Conservation (phyloP, 140 eudicot species). For the Senecio squalidus region DNA sequence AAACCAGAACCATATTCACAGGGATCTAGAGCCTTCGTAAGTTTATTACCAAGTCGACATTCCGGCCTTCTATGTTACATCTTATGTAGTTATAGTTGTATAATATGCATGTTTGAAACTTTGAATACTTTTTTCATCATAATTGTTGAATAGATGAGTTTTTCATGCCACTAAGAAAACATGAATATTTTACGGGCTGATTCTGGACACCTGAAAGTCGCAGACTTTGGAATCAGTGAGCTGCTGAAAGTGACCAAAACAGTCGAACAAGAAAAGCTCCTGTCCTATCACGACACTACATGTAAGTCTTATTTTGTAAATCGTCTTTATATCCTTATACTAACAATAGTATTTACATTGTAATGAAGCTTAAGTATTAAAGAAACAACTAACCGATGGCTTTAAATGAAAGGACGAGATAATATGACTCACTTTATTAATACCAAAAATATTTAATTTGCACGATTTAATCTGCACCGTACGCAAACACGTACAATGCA, state of each 20-base stretch:
- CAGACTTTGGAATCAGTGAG: slow-evolving; percentile 94
- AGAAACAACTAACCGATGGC: too few relatives aligned
- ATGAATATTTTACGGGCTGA: slow-evolving; percentile 89
- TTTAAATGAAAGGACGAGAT: too few relatives aligned
- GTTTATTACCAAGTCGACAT: slow-evolving; percentile 26
- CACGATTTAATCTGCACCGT: too few relatives aligned
- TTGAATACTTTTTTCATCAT: slow-evolving; percentile 11
- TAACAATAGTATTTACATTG: too few relatives aligned
- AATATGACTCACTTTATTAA: too few relatives aligned
- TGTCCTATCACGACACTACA: slow-evolving; percentile 49
- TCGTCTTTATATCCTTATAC: neutral
- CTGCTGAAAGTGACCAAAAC: slow-evolving; percentile 62
- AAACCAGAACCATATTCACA: slow-evolving; percentile 82
- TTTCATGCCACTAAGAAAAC: slow-evolving; percentile 41
- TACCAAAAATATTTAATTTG: too few relatives aligned
- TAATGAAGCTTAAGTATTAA: too few relatives aligned
- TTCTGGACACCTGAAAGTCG: slow-evolving; percentile 90
- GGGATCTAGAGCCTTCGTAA: slow-evolving; percentile 99
- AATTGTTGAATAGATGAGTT: slow-evolving; percentile 10
- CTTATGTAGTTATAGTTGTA: too few relatives aligned
- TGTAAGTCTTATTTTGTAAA: slow-evolving; percentile 38
- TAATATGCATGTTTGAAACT: too few relatives aligned
- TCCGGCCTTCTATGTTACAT: neutral
- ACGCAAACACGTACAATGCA: too few relatives aligned
- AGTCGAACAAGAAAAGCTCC: slow-evolving; percentile 53